phyloP scores from a whole-genome alignment of 352 stramenopile species.

The Phytophthora sojae region DNA sequence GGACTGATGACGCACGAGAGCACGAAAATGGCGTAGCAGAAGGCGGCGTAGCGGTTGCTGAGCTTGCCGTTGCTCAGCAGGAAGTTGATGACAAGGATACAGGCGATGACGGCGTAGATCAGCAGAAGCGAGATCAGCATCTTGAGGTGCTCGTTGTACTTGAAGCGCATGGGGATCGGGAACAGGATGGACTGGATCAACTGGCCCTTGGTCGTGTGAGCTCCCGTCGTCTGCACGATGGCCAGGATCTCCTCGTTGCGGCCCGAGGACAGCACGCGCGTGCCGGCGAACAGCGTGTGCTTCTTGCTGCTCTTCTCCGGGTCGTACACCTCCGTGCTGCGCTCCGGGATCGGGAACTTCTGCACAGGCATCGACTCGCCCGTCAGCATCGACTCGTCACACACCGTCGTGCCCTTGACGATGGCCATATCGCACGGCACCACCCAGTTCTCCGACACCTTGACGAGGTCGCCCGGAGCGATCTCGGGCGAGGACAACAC shows the following conservation, averaged over 20 bases:
- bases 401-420: slow-evolving; percentile 47
- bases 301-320: slow-evolving; percentile 50
- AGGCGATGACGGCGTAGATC: slow-evolving; percentile 56
- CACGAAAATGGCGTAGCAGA: slow-evolving; percentile 58
- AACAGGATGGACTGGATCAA: slow-evolving; percentile 77
- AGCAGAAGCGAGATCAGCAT: slow-evolving; percentile 64
- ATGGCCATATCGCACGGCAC: slow-evolving; percentile 58
- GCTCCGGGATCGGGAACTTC: slow-evolving; percentile 63
- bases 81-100: slow-evolving; percentile 47
- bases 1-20: slow-evolving; percentile 62
- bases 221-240: slow-evolving; percentile 62
- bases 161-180: slow-evolving; percentile 77
- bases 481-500: slow-evolving; percentile 38
- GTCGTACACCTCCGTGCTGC: slow-evolving; percentile 46
- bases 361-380: slow-evolving; percentile 72
- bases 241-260: slow-evolving; percentile 55
- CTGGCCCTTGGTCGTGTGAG: slow-evolving; percentile 69
- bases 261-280: slow-evolving; percentile 55
- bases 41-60: slow-evolving; percentile 50
- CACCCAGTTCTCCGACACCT: slow-evolving; percentile 48
- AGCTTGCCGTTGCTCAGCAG: slow-evolving; percentile 48
- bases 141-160: slow-evolving; percentile 83
- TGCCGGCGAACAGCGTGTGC: slow-evolving; percentile 78
- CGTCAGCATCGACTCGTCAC: slow-evolving; percentile 55
- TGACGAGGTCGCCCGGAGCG: slow-evolving; percentile 54